Percentiles rank a stretch among this genome's conserved stretches.
Evolutionary conservation across 495 filamentous ascomycete species (phyloP).

Genomic region (Aspergillus conjunctus): DNA sequence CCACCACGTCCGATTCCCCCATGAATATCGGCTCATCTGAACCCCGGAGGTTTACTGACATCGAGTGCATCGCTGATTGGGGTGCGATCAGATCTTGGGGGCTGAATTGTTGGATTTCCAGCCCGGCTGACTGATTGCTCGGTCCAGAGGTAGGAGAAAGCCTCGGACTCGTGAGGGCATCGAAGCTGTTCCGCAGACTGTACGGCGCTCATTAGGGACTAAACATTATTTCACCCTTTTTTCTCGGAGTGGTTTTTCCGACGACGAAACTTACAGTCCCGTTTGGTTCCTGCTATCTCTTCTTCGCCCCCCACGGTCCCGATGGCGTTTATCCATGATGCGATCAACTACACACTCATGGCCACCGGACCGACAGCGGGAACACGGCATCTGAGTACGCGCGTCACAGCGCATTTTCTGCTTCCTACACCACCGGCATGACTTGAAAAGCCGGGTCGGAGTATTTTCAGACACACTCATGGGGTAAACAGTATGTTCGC

Average conservation of each 20-base stretch:
- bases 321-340: conserved; percentile 33
- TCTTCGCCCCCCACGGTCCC: conserved; percentile 29
- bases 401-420: conserved; percentile 51
- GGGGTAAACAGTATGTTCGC: not conserved
- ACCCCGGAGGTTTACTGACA: conserved; percentile 47
- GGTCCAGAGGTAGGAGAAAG: conserved; percentile 1
- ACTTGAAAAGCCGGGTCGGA: conserved; percentile 44
- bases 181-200: conserved; percentile 4
- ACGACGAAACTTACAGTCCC: conserved; percentile 8
- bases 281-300: conserved; percentile 20
- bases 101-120: conserved; percentile 44
- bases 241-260: not conserved
- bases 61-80: conserved; percentile 42
- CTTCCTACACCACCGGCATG: conserved; percentile 45
- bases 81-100: conserved; percentile 50
- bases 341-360: conserved; percentile 45
- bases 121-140: conserved; percentile 23
- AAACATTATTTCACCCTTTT: not conserved
- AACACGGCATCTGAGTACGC: conserved; percentile 44
- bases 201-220: not conserved
- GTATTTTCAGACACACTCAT: conserved; percentile 32
- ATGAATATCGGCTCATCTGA: conserved; percentile 40
- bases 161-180: conserved; percentile 9
- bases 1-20: conserved; percentile 37
- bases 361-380: conserved; percentile 41